A percentile compares a stretch with the other conserved stretches of the same genome.
These are phyloP conservation scores for Cercophora samala DNA, from an alignment of 495 filamentous ascomycete species.

Conservation along the genomic window DNA sequence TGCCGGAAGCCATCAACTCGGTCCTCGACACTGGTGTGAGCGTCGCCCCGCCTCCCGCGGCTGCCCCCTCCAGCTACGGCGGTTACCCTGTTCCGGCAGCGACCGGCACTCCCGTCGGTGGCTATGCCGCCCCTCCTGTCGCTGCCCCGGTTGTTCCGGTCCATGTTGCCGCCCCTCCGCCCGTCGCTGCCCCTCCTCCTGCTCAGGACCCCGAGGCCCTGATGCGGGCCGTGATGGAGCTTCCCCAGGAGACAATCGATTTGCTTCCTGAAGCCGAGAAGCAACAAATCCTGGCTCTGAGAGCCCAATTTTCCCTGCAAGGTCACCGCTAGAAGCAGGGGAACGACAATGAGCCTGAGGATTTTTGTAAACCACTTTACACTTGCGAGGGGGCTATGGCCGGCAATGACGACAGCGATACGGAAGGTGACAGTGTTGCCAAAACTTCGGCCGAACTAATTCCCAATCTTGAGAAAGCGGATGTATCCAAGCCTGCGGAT, in stretches of 20 bases:
- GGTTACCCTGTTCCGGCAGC: slow-evolving; percentile 61
- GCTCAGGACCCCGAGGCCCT: slow-evolving; percentile 60
- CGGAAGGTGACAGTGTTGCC: neutral
- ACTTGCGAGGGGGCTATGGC: neutral
- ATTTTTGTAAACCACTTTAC: neutral
- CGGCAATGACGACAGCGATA: neutral
- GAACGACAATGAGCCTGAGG: neutral
- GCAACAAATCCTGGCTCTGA: slow-evolving; percentile 69
- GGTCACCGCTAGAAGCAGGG: neutral
- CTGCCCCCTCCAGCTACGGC: slow-evolving; percentile 20
- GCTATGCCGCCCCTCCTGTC: slow-evolving; percentile 41
- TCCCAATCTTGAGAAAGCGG: neutral
- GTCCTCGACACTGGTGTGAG: slow-evolving; percentile 41
- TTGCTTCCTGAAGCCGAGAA: slow-evolving; percentile 67
- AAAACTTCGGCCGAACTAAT: neutral
- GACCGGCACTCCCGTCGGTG: slow-evolving; percentile 44
- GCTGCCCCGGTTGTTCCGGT: slow-evolving; percentile 32
- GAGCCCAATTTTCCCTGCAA: slow-evolving; percentile 22
- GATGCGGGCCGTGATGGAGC: slow-evolving; percentile 68
- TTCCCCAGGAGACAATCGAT: slow-evolving; percentile 74
- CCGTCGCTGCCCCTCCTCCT: slow-evolving; percentile 40
- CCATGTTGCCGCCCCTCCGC: slow-evolving; percentile 8
- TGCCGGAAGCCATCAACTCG: slow-evolving; percentile 52
- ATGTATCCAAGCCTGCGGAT: neutral
- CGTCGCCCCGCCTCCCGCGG: slow-evolving; percentile 23